Evolutionary conservation across 1,284 basidiomycete genomes (phyloP).

Genomic region (Erythrobasidium hasegawianum): DNA sequence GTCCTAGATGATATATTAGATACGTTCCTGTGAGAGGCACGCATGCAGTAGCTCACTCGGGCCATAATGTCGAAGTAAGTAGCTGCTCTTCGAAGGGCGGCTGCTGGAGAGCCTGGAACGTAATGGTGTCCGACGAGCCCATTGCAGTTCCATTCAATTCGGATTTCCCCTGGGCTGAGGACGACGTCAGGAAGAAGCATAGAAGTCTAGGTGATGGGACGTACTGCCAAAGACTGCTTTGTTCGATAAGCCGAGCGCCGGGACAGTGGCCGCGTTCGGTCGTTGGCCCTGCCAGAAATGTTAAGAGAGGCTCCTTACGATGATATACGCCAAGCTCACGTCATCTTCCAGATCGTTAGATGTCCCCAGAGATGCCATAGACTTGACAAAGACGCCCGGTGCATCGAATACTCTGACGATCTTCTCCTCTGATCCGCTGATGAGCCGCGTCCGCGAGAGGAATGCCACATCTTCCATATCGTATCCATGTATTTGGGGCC

Average conservation of each 20-base stretch:
- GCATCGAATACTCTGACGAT: conserved; percentile 86
- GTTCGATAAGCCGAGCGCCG: conserved; percentile 70
- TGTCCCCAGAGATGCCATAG: conserved; percentile 54
- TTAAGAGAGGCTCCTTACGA: too few species aligned
- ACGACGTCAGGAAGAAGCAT: not conserved
- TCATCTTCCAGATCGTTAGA: conserved; percentile 42
- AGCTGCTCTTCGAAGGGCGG: conserved; percentile 60
- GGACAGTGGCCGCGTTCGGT: conserved; percentile 64
- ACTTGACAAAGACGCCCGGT: conserved; percentile 68
- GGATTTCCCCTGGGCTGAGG: conserved; percentile 31
- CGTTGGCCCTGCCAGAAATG: conserved; percentile 48
- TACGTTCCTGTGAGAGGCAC: too few species aligned
- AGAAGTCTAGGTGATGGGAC: not conserved
- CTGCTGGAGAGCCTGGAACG: conserved; percentile 13
- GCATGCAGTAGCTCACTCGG: too few species aligned
- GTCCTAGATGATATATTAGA: too few species aligned
- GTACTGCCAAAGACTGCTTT: conserved; percentile 52
- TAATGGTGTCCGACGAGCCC: conserved; percentile 36
- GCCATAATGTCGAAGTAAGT: conserved; percentile 85
- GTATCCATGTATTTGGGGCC: conserved; percentile 93
- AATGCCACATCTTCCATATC: conserved; percentile 78
- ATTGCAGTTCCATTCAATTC: conserved; percentile 30
- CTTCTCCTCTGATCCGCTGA: conserved; percentile 87
- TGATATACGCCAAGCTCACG: too few species aligned
- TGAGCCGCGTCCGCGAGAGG: conserved; percentile 69